phyloP scores from a whole-genome alignment of 2,329 filamentous ascomycete genomes.

The Aspergillus fischeri region DNA sequence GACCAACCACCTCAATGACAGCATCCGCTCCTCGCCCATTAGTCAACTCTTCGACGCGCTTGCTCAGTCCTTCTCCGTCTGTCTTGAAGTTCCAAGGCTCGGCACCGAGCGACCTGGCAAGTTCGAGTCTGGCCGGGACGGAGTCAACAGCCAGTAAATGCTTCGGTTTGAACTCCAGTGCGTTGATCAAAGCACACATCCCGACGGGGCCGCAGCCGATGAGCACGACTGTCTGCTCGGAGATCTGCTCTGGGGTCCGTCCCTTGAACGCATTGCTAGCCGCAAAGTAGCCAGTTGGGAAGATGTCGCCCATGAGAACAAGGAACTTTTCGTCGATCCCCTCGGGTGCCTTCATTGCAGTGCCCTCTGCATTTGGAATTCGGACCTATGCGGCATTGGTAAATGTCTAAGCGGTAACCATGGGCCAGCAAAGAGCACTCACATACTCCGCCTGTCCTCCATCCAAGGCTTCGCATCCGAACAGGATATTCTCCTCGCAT shows the following conservation, averaged over 20 bases:
- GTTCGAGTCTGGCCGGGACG: slow-evolving; percentile 67
- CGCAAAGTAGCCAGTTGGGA: slow-evolving; percentile 79
- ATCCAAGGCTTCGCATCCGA: slow-evolving; percentile 66
- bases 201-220: slow-evolving; percentile 85
- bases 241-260: slow-evolving; percentile 54
- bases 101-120: slow-evolving; percentile 70
- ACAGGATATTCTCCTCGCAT: slow-evolving; percentile 66
- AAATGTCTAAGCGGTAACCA: neutral
- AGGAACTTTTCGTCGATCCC: slow-evolving; percentile 69
- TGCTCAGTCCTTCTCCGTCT: slow-evolving; percentile 61
- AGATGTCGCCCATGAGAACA: slow-evolving; percentile 89
- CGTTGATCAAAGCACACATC: slow-evolving; percentile 75
- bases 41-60: slow-evolving; percentile 69
- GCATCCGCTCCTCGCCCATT: slow-evolving; percentile 80
- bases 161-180: slow-evolving; percentile 69
- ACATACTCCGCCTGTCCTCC: slow-evolving; percentile 78
- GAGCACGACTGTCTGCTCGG: slow-evolving; percentile 68
- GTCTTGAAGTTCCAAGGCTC: slow-evolving; percentile 76
- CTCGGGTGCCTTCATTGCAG: slow-evolving; percentile 68
- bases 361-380: slow-evolving; percentile 75
- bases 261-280: slow-evolving; percentile 71
- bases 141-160: slow-evolving; percentile 76
- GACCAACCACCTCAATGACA: slow-evolving; percentile 73
- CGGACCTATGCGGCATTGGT: slow-evolving; percentile 50
- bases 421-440: slow-evolving; percentile 13